Evolutionary conservation across 2,329 filamentous ascomycete species (phyloP).

Genomic region (Aschersonia sp.): DNA sequence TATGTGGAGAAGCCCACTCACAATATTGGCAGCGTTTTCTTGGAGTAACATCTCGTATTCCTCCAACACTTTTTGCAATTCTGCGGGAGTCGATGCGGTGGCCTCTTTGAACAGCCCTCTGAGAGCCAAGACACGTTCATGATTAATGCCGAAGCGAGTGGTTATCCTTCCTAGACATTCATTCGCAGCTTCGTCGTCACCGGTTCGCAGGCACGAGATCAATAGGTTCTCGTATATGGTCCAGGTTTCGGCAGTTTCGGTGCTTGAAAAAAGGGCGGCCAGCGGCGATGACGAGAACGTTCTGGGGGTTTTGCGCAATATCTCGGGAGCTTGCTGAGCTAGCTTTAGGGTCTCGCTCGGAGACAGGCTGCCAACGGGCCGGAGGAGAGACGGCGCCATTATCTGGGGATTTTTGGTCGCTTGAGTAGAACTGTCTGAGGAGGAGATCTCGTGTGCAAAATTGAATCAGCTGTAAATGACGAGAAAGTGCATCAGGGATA

Average conservation of each 20-base stretch:
- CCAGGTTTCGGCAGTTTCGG: constrained; percentile 73
- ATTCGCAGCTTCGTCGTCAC: constrained; percentile 66
- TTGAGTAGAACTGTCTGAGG: too few relatives aligned
- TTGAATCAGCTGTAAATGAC: too few relatives aligned
- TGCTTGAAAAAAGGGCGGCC: constrained; percentile 34
- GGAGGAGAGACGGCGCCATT: constrained; percentile 40
- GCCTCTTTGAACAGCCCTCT: constrained; percentile 77
- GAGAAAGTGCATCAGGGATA: background rate
- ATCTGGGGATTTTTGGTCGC: constrained; percentile 1
- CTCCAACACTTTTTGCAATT: constrained; percentile 55
- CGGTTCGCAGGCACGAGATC: constrained; percentile 68
- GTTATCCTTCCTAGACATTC: constrained; percentile 62
- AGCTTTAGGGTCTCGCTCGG: constrained; percentile 39
- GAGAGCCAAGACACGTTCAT: constrained; percentile 77
- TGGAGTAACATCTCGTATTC: constrained; percentile 66
- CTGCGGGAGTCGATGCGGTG: constrained; percentile 49
- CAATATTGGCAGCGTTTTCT: constrained; percentile 66
- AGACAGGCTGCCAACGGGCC: constrained; percentile 41
- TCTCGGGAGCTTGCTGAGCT: constrained; percentile 44
- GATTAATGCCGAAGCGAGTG: constrained; percentile 65
- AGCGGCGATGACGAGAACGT: constrained; percentile 40
- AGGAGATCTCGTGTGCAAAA: too few relatives aligned
- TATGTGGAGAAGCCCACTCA: constrained; percentile 23
- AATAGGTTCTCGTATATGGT: constrained; percentile 76
- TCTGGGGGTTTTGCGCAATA: constrained; percentile 39